Conservation (phyloP, 1,139 yeast genomes). For the Nakaseomyces sp. region DNA sequence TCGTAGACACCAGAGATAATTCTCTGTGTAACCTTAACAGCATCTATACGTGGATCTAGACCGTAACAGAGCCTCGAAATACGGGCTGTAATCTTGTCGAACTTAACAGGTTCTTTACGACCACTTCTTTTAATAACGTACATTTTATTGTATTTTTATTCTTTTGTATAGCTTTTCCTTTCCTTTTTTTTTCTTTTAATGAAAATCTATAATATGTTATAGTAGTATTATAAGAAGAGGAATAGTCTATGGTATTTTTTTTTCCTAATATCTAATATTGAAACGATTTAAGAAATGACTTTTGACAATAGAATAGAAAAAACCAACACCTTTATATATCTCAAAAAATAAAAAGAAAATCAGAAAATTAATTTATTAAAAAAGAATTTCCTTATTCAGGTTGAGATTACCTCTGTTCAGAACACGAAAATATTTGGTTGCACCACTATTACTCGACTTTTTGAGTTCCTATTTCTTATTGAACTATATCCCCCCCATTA, state of each 20-base stretch:
- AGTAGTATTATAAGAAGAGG: background rate
- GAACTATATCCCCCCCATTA: too few relatives aligned
- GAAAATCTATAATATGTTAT: background rate
- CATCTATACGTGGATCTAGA: conserved; percentile 71
- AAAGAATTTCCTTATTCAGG: too few relatives aligned
- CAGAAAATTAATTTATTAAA: too few relatives aligned
- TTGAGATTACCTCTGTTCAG: too few relatives aligned
- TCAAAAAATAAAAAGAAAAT: too few relatives aligned
- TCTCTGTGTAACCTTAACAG: conserved; percentile 82
- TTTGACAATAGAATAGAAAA: background rate
- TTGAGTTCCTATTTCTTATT: too few relatives aligned
- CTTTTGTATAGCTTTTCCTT: background rate
- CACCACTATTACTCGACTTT: too few relatives aligned
- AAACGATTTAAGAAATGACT: background rate
- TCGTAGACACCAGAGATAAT: conserved; percentile 88
- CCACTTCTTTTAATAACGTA: conserved; percentile 52
- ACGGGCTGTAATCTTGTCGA: conserved; percentile 66
- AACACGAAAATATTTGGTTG: too few relatives aligned
- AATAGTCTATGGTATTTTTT: too few relatives aligned
- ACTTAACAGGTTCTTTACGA: conserved; percentile 76
- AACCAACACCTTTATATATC: background rate
- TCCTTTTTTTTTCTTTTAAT: background rate
- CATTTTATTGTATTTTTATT: conserved; percentile 10
- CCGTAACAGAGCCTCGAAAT: conserved; percentile 70
- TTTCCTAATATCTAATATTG: background rate